Evolutionary conservation across 768 basidiomycete genomes (phyloP).

Genomic region (Tulasnella sp.): DNA sequence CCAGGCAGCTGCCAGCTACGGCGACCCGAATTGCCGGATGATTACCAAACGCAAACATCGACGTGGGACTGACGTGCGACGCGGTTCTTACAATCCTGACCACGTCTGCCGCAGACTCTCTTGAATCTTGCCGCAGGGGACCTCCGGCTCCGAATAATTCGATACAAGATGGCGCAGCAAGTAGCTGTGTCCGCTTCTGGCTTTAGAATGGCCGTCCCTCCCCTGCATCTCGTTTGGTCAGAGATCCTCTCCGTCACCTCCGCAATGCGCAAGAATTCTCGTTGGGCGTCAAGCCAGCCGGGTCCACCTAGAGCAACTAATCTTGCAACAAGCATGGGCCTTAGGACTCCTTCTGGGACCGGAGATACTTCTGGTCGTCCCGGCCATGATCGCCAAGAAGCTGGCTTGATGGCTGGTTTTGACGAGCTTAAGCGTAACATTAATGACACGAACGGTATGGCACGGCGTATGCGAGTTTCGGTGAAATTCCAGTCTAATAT

Average conservation of each 20-base stretch:
- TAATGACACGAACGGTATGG: slow-evolving; percentile 64
- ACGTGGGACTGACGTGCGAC: slow-evolving; percentile 14
- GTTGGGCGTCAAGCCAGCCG: slow-evolving; percentile 83
- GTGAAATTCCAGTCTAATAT: neutral
- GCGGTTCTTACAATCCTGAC: slow-evolving; percentile 12
- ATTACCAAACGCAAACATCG: slow-evolving; percentile 10
- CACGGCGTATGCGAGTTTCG: slow-evolving; percentile 42
- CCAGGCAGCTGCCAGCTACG: neutral
- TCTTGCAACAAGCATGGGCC: slow-evolving; percentile 76
- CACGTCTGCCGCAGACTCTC: slow-evolving; percentile 23
- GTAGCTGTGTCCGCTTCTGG: neutral
- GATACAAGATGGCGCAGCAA: slow-evolving; percentile 11
- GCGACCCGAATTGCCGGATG: neutral
- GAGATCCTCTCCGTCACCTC: slow-evolving; percentile 92
- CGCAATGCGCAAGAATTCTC: slow-evolving; percentile 95
- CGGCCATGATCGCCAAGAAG: slow-evolving; percentile 65
- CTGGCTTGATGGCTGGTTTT: slow-evolving; percentile 88
- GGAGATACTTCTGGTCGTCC: slow-evolving; percentile 55
- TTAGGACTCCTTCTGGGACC: slow-evolving; percentile 47
- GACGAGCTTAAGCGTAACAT: slow-evolving; percentile 78
- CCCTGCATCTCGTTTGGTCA: slow-evolving; percentile 79
- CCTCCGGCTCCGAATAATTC: neutral
- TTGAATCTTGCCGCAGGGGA: neutral
- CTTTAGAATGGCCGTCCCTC: slow-evolving; percentile 49
- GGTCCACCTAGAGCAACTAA: slow-evolving; percentile 57